Base-by-base conservation (phyloP, 2,329 filamentous ascomycete genomes). In the Stemphylium vesicarium region DNA sequence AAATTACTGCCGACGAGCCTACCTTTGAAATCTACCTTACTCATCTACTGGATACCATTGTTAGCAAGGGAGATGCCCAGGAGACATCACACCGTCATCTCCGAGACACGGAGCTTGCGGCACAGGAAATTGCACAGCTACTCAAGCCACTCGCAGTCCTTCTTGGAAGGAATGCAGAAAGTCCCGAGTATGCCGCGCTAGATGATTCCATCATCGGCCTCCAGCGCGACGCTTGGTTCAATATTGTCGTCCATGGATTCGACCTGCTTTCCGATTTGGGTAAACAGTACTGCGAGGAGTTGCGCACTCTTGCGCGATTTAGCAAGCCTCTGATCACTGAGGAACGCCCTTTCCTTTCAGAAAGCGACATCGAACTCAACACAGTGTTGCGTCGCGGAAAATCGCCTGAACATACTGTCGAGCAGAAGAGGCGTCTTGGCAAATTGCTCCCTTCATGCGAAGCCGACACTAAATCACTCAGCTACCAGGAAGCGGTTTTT, bases 321-420 rank as follows among this genome's bases (percentile, higher is more conserved):
- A 96, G 93, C 11, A 88, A 90, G 24, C 90, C 95, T 0, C 79
- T 99, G 50, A 89, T 99, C 29, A 87, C 93, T 2, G 92, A 96
- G 70, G 90, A 96, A 71, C 87, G 92, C 54, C 89, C 91, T 26
- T 93, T 96, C 65, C 88, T 96, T 70, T 84, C 95, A 9, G 95
- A 99, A 75, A 97, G 93, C 72, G 95, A 98, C 63, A 94, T 99
- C 50, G 95, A 99, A 70, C 84, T 99, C 36, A 98, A 99, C 70
- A 96, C 92, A 0, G 90, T 98, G 15, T 81, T 99, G 45, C 88
- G 94, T 56, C 86, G 95, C 57, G 94, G 93, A 15, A 91, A 92
- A 80, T 91, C 87, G 60, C 85, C 88, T 5, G 90, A 94, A 26
- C 87, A 93, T 57, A 88, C 92, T 50, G 78, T 86, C 2, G 85